These are phyloP conservation scores for Fistulina hepatica DNA, from an alignment of 1,284 basidiomycete genomes.

Conservation along the genomic window DNA sequence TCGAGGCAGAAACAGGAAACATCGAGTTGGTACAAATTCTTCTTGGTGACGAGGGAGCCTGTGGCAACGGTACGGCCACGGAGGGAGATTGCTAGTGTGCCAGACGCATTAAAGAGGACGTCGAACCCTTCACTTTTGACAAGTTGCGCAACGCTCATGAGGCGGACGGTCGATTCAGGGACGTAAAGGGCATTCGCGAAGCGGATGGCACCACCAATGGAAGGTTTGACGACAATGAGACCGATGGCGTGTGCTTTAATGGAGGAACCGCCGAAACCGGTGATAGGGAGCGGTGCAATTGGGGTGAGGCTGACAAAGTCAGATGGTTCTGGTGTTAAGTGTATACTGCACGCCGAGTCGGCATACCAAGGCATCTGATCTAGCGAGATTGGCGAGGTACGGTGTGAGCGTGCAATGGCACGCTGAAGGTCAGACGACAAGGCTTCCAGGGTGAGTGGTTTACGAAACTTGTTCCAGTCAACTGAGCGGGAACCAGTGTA, in stretches of 20 bases:
- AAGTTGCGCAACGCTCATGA: slow-evolving; percentile 1
- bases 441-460: too few species aligned
- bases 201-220: too few species aligned
- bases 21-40: slow-evolving; percentile 2
- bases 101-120: not conserved
- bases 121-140: not conserved
- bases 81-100: too few species aligned
- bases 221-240: not conserved
- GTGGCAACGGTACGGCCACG: too few species aligned
- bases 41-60: not conserved
- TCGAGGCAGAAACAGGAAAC: too few species aligned
- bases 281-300: slow-evolving; percentile 6
- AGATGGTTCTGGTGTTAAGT: slow-evolving; percentile 6
- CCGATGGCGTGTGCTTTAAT: slow-evolving; percentile 9
- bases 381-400: too few species aligned
- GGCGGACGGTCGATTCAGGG: slow-evolving; percentile 1
- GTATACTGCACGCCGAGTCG: slow-evolving; percentile 11
- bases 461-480: too few species aligned
- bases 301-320: slow-evolving; percentile 7
- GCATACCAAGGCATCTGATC: too few species aligned
- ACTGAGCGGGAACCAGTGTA: too few species aligned
- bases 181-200: slow-evolving; percentile 2
- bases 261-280: slow-evolving; percentile 9
- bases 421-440: too few species aligned
- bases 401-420: too few species aligned